These are phyloP conservation scores for Lactifluus hygrophoroides DNA, from an alignment of 768 basidiomycete species.

Conservation along the genomic window DNA sequence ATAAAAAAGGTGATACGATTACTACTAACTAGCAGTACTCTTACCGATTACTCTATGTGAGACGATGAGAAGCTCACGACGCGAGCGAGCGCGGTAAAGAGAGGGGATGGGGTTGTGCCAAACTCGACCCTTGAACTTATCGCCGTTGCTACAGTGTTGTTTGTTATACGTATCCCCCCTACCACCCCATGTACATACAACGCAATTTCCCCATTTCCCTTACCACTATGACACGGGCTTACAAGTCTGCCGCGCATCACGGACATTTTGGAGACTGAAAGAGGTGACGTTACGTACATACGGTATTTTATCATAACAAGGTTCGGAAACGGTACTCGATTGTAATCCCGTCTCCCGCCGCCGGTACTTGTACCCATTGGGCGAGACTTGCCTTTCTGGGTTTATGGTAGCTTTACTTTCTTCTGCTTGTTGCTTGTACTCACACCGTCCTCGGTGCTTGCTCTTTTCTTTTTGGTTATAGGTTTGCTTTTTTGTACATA, in stretches of 20 bases:
- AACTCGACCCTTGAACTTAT: neutral
- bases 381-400: no score
- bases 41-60: neutral
- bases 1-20: neutral
- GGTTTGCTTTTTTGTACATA: no score
- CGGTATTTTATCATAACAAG: neutral
- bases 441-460: no score
- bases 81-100: neutral
- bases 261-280: neutral
- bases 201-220: neutral
- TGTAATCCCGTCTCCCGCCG: no score
- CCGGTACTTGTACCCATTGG: no score
- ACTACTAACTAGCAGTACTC: constrained; percentile 10
- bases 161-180: neutral
- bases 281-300: neutral
- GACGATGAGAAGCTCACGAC: no score
- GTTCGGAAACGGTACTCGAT: neutral
- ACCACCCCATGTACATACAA: neutral
- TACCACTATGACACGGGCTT: neutral
- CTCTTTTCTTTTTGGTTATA: no score
- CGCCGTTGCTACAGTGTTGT: neutral
- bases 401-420: no score
- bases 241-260: constrained; percentile 4
- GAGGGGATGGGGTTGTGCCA: neutral
- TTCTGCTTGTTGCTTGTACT: no score